These are phyloP conservation scores for Fusarium aywerte DNA, from an alignment of 2,329 filamentous ascomycete species.

Conservation along the genomic window DNA sequence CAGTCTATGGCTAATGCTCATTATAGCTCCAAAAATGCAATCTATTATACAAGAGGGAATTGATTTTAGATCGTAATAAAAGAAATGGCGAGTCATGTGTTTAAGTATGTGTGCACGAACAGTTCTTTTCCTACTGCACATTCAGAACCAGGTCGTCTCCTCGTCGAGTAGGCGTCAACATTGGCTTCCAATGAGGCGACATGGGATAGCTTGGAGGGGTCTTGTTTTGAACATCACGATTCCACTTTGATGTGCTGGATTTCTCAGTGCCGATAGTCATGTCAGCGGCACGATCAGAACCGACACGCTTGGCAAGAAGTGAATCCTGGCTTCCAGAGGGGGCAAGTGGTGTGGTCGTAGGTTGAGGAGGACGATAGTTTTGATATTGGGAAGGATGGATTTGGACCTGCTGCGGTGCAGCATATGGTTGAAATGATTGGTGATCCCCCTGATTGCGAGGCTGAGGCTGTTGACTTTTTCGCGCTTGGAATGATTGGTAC, in stretches of 20 bases:
- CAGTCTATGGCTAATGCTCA: constrained; percentile 39
- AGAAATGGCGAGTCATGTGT: constrained; percentile 14
- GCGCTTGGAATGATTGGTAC: constrained; percentile 27
- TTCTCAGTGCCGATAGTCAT: constrained; percentile 52
- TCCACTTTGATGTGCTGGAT: constrained; percentile 24
- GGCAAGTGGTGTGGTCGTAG: constrained; percentile 10
- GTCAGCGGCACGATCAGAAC: constrained; percentile 60
- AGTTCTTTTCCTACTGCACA: constrained; percentile 55
- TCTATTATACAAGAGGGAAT: constrained; percentile 41
- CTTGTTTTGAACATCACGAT: constrained; percentile 24
- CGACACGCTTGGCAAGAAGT: constrained; percentile 64
- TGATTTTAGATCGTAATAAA: constrained; percentile 19
- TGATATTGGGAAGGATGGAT: constrained; percentile 34
- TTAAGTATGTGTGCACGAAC: constrained; percentile 5
- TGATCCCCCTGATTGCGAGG: constrained; percentile 25
- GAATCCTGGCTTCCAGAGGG: constrained; percentile 50
- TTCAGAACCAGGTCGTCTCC: constrained; percentile 73
- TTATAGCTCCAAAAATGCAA: constrained; percentile 36
- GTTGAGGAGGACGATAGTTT: constrained; percentile 23
- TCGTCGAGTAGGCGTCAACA: constrained; percentile 72
- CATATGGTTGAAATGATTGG: constrained; percentile 23
- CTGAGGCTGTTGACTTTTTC: constrained; percentile 31
- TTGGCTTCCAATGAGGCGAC: constrained; percentile 58
- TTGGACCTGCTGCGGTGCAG: constrained; percentile 25
- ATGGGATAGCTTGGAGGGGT: constrained; percentile 24